Evolutionary conservation across 192 early-diverging fungal genomes (phyloP).

Genomic region (Chytriomyces confervae): DNA sequence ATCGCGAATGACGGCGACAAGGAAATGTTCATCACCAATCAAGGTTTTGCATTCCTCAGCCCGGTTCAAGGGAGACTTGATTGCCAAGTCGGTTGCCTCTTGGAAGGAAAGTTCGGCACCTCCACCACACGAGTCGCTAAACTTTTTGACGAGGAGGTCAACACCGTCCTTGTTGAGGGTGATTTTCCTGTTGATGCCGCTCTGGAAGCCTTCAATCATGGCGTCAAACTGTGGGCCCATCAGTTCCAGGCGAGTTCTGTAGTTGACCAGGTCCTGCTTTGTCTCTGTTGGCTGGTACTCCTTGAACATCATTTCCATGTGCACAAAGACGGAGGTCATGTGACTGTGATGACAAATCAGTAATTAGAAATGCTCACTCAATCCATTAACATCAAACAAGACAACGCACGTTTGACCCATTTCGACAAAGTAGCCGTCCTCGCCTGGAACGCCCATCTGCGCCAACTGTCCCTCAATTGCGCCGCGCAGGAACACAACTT

Average conservation of each 20-base stretch:
- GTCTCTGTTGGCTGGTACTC: conserved; percentile 32
- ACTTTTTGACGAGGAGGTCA: conserved; percentile 41
- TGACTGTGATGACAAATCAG: conserved; percentile 14
- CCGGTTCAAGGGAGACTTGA: conserved; percentile 24
- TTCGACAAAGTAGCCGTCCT: conserved; percentile 28
- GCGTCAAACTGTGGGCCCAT: conserved; percentile 27
- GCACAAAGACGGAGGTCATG: conserved; percentile 29
- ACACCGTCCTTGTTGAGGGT: conserved; percentile 36
- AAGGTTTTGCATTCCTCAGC: conserved; percentile 12
- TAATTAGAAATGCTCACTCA: neutral
- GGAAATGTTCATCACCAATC: conserved; percentile 27
- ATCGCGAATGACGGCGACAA: conserved; percentile 34
- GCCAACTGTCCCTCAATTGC: conserved; percentile 9
- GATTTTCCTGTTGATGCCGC: conserved; percentile 34
- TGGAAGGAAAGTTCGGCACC: neutral
- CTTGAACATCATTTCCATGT: conserved; percentile 33
- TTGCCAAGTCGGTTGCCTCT: conserved; percentile 21
- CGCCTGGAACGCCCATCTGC: conserved; percentile 28
- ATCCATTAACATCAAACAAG: neutral
- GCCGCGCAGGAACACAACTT: conserved; percentile 6
- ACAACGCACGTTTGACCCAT: conserved; percentile 20
- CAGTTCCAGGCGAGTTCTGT: conserved; percentile 28
- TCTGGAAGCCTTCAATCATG: conserved; percentile 35
- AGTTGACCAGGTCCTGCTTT: conserved; percentile 41
- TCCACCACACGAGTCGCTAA: neutral